A percentile compares a stretch with the other conserved stretches of the same genome.
These are phyloP conservation scores for Zygoascus meyerae DNA, from an alignment of 1,139 yeast species.

Conservation along the genomic window DNA sequence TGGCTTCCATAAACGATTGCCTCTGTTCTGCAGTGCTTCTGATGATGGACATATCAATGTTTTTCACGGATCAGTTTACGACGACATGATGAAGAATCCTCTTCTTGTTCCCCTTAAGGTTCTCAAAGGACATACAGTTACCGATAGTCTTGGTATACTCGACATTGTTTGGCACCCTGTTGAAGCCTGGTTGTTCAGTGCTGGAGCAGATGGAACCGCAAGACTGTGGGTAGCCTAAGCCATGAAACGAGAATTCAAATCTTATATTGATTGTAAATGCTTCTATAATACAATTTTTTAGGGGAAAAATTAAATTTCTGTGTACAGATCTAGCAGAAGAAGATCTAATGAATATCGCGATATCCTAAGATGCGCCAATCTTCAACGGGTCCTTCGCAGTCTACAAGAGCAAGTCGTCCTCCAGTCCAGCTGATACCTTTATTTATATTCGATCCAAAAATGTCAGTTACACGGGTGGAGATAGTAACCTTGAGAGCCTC, in stretches of 20 bases:
- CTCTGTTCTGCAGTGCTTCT: conserved; percentile 91
- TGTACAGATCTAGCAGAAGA: background rate
- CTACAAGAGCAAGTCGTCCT: conserved; percentile 63
- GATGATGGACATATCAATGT: conserved; percentile 93
- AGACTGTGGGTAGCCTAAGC: conserved; percentile 87
- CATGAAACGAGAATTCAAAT: background rate
- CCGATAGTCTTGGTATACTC: conserved; percentile 80
- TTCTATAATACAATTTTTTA: background rate
- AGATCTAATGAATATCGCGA: conserved; percentile 23
- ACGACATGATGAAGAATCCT: conserved; percentile 93
- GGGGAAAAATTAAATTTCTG: background rate
- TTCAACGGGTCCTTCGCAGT: conserved; percentile 68
- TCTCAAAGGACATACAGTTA: conserved; percentile 82
- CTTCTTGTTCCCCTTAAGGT: conserved; percentile 93
- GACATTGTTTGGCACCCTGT: conserved; percentile 94
- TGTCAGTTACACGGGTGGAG: conserved; percentile 63
- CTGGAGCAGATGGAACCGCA: conserved; percentile 98
- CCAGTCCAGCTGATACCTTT: conserved; percentile 51
- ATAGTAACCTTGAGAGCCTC: conserved; percentile 65
- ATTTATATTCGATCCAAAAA: conserved; percentile 48
- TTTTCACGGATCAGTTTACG: conserved; percentile 95
- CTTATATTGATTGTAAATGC: background rate
- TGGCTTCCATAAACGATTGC: conserved; percentile 78
- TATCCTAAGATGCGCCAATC: conserved; percentile 67
- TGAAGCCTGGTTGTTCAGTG: conserved; percentile 96